phyloP scores from a whole-genome alignment of 768 basidiomycete genomes.

The Macrolepiota albuminosa region DNA sequence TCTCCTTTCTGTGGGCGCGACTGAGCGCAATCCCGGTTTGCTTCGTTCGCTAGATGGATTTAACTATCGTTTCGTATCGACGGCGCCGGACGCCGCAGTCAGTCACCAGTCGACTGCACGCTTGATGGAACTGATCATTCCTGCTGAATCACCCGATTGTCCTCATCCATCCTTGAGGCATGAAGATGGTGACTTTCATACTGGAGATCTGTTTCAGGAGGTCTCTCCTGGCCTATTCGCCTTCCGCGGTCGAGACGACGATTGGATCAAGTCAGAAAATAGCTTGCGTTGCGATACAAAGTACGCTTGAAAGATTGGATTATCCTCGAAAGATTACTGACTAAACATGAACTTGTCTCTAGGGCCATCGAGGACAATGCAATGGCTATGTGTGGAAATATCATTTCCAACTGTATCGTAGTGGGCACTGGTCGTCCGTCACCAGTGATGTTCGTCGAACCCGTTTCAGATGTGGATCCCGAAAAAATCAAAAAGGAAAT shows the following conservation, averaged over 20 bases:
- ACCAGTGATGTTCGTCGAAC: constrained; percentile 73
- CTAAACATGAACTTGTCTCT: constrained; percentile 6
- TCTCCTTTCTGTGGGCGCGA: constrained; percentile 54
- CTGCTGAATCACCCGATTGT: constrained; percentile 53
- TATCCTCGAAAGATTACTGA: constrained; percentile 1
- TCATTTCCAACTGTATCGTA: constrained; percentile 72
- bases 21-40: constrained; percentile 44
- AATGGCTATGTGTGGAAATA: constrained; percentile 54
- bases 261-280: constrained; percentile 72
- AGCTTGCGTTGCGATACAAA: constrained; percentile 65
- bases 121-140: constrained; percentile 56
- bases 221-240: constrained; percentile 42
- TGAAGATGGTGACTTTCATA: constrained; percentile 61
- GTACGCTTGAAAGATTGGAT: constrained; percentile 27
- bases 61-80: constrained; percentile 63
- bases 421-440: constrained; percentile 75
- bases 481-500: constrained; percentile 65
- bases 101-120: constrained; percentile 42
- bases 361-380: constrained; percentile 78
- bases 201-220: constrained; percentile 64
- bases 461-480: constrained; percentile 46
- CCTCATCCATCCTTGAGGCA: constrained; percentile 47
- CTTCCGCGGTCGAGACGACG: constrained; percentile 60
- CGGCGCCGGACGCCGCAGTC: constrained; percentile 33
- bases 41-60: constrained; percentile 59